Evolutionary conservation across 1,139 yeast genomes (phyloP), one percentile per base, ranked within the genome.

Genomic region (Hemisphaericaspora subhashii): DNA sequence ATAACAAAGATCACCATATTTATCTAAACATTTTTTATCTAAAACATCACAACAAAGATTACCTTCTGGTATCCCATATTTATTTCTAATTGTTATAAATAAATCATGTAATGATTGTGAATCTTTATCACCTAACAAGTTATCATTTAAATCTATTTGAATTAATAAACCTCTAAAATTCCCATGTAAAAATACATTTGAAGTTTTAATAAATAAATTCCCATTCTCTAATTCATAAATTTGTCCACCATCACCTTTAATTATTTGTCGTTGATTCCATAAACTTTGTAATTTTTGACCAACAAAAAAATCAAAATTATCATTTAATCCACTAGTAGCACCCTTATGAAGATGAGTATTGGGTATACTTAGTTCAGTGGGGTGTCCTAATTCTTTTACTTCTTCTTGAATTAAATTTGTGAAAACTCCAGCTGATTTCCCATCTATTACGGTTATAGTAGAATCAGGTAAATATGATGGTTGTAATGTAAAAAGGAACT

Each of bases 231-330:
- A 51, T 44, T 72, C 68, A 52, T 83, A 85, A 2, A 79, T 75
- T 39, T 76, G 76, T 0, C 87, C 87, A 4, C 92, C 92, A 45
- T 85, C 92, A 2, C 94, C 95, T 47, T 79, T 76, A 33, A 86
- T 73, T n/a, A 78, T 68, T 57, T 86, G 95, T 43, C 86, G 68
- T 39, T 79, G 72, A 1, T 72, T 64, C 95, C 95, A 87, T 39
- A 83, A 58, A 48, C 88, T 79, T 53, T 81, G 86, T 39, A 86
- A 60, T 53, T 84, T 83, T 27, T 76, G 74, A 18, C 68, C 66
- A 0, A 77, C 57, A 39, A 82, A 50, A 50, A 55, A 49, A 45
- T 78, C 83, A 48, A 77, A 74, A 14, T 69, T 64, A 45, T 77
- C 82, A 40, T 68, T 69, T 27, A 74, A 53, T 2, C 77, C 81